Evolutionary conservation across 2,329 filamentous ascomycete species (phyloP).

Genomic region (Nemania bipapillata): DNA sequence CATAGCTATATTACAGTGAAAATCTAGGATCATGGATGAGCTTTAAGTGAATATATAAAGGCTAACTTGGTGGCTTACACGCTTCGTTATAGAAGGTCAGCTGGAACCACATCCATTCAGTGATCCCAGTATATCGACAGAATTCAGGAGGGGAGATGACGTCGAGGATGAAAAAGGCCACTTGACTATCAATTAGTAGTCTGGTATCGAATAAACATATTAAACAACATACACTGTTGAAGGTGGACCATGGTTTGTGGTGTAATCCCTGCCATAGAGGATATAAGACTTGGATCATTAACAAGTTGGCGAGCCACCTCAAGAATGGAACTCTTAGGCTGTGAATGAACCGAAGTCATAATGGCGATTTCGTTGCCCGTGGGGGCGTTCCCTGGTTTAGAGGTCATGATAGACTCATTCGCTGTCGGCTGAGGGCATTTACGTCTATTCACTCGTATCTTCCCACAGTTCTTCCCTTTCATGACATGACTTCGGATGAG

Average conservation of each 20-base stretch:
- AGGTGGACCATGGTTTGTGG: constrained; percentile 22
- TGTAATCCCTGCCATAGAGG: constrained; percentile 5
- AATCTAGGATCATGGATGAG: constrained; percentile 20
- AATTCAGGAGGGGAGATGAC: constrained; percentile 25
- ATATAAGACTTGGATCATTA: constrained; percentile 12
- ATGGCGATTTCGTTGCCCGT: background rate
- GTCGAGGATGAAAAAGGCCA: constrained; percentile 26
- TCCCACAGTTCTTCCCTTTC: constrained; percentile 42
- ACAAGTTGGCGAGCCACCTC: constrained; percentile 22
- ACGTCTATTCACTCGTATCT: constrained; percentile 24
- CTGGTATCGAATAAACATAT: background rate
- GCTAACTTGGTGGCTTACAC: constrained; percentile 15
- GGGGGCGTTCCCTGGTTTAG: background rate
- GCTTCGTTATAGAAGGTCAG: constrained; percentile 34
- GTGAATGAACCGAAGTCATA: background rate
- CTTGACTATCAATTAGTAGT: constrained; percentile 19
- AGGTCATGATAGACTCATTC: background rate
- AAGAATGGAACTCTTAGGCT: constrained; percentile 9
- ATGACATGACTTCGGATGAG: constrained; percentile 43
- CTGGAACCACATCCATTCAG: constrained; percentile 30
- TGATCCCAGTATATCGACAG: constrained; percentile 15
- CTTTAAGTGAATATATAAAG: background rate
- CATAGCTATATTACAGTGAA: constrained; percentile 33
- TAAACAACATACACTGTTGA: constrained; percentile 19
- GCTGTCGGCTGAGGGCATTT: background rate